These are phyloP conservation scores for Gnetum montanum DNA, from an alignment of 75 land plant species.

Conservation along the genomic window DNA sequence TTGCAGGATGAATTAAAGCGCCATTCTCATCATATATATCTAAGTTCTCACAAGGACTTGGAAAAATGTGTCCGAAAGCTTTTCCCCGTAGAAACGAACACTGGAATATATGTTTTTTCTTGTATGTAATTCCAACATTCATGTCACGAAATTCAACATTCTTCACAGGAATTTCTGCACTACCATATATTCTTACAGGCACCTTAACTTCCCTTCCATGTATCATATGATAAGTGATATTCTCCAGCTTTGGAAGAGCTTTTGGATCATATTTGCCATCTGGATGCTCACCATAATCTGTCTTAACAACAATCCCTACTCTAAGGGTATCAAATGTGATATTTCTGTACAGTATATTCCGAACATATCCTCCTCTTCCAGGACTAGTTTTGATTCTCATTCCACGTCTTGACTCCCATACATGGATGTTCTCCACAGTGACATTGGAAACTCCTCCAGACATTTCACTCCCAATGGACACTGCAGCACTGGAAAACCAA, in stretches of 20 bases:
- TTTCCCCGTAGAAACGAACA: constrained; percentile 72
- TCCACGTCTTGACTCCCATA: constrained; percentile 81
- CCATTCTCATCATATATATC: constrained; percentile 51
- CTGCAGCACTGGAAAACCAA: constrained; percentile 64
- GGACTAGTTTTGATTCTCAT: constrained; percentile 84
- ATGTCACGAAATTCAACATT: constrained; percentile 64
- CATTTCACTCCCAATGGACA: constrained; percentile 98
- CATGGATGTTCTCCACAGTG: constrained; percentile 56
- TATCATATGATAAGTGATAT: constrained; percentile 48
- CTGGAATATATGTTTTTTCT: constrained; percentile 86
- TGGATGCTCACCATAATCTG: constrained; percentile 91
- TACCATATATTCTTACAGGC: constrained; percentile 79
- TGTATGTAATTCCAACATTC: constrained; percentile 73
- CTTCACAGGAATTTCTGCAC: constrained; percentile 57
- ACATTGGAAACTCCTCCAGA: constrained; percentile 86
- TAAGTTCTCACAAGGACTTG: constrained; percentile 78
- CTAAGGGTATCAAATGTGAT: constrained; percentile 61
- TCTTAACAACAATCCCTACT: constrained; percentile 89
- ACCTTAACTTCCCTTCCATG: constrained; percentile 70
- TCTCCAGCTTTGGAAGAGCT: constrained; percentile 51
- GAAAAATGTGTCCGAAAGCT: constrained; percentile 69
- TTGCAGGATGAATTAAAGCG: constrained; percentile 27
- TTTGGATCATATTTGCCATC: constrained; percentile 62
- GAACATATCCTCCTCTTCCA: constrained; percentile 90
- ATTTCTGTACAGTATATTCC: constrained; percentile 53